These are phyloP conservation scores for Serendipita sp. DNA, from an alignment of 768 basidiomycete species.

Conservation along the genomic window DNA sequence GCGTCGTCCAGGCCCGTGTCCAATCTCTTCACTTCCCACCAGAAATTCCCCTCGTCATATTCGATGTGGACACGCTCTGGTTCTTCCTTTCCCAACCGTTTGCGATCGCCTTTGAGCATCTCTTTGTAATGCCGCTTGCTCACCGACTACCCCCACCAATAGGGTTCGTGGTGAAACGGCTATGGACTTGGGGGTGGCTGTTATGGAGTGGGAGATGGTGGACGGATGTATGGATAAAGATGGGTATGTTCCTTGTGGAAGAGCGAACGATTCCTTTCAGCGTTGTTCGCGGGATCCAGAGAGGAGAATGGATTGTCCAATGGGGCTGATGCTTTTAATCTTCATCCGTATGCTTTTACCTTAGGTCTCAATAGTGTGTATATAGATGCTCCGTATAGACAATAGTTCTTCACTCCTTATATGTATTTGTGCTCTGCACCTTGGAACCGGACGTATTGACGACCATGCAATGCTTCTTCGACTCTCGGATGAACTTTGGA, in stretches of 20 bases:
- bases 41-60: not conserved
- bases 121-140: not conserved
- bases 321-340: no score
- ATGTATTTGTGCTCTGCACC: no score
- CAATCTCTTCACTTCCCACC: not conserved
- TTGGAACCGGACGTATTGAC: no score
- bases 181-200: not conserved
- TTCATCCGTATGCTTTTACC: no score
- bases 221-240: conserved; percentile 1
- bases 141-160: not conserved
- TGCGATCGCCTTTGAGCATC: not conserved
- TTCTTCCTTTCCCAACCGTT: conserved; percentile 3
- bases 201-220: not conserved
- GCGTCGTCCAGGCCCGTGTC: not conserved
- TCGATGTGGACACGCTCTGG: not conserved
- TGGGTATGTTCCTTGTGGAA: not conserved
- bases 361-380: no score
- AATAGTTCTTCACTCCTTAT: no score
- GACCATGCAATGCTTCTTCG: no score
- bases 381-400: no score
- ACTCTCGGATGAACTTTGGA: no score
- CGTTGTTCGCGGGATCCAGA: not conserved
- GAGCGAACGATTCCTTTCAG: not conserved
- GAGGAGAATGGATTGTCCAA: not conserved
- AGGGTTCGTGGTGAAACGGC: not conserved